Percentiles rank a stretch among this genome's conserved stretches.
These are phyloP conservation scores for Diplosphaera chodatii DNA, from an alignment of 139 green algal species.

Conservation along the genomic window DNA sequence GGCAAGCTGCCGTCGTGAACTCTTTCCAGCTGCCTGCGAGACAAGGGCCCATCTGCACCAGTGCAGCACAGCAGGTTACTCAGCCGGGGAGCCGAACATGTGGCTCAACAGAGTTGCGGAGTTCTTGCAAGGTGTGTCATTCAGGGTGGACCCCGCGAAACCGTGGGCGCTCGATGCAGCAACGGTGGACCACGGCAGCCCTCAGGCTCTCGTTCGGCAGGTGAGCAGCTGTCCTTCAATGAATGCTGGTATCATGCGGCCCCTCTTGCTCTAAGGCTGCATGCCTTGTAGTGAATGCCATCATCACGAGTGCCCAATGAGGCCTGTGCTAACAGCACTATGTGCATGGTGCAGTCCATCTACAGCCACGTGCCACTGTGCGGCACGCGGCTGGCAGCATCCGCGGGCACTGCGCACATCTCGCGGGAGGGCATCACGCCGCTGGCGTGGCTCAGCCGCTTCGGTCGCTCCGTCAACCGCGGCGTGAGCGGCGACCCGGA, in stretches of 20 bases:
- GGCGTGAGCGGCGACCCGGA: constrained; percentile 9
- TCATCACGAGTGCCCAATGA: too few species aligned
- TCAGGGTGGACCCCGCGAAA: constrained; percentile 10
- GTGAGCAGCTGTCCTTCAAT: too few species aligned
- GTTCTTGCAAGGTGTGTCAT: too few species aligned
- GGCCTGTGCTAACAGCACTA: too few species aligned
- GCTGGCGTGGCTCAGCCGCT: constrained; percentile 29
- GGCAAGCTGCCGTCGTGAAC: too few species aligned
- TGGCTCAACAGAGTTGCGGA: too few species aligned
- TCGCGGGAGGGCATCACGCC: constrained; percentile 20
- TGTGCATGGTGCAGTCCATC: constrained; percentile 5
- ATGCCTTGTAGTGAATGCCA: background rate
- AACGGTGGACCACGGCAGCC: constrained; percentile 37
- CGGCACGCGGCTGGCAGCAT: background rate
- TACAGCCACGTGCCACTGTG: background rate
- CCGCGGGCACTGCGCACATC: constrained; percentile 29
- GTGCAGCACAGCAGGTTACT: too few species aligned
- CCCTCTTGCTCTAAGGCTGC: too few species aligned
- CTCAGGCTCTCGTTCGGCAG: constrained; percentile 38
- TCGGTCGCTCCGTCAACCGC: constrained; percentile 33
- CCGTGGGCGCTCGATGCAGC: constrained; percentile 16
- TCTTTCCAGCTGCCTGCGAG: too few species aligned
- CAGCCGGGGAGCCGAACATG: too few species aligned
- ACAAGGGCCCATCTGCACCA: too few species aligned
- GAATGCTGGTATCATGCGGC: too few species aligned